A percentile compares a stretch with the other conserved stretches of the same genome.
Conservation (phyloP, 2,329 filamentous ascomycete species). For the Massarina eburnea region DNA sequence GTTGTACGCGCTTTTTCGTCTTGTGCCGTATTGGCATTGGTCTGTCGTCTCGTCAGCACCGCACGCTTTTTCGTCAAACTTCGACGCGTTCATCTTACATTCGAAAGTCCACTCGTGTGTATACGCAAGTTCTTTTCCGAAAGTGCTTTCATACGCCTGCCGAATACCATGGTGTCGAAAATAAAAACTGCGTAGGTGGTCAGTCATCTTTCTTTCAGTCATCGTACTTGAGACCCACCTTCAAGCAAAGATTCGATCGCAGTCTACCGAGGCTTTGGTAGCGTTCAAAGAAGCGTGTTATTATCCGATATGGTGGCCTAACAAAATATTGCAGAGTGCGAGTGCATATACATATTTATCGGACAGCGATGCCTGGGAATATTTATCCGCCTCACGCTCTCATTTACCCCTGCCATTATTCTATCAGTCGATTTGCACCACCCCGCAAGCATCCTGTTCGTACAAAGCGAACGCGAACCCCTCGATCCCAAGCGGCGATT, state of each 20-base stretch:
- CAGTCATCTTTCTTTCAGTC: neutral
- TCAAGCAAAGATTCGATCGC: no score
- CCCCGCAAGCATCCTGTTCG: neutral
- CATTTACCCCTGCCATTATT: neutral
- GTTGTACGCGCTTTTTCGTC: neutral
- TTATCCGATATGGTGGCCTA: neutral
- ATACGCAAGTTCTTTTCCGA: constrained; percentile 36
- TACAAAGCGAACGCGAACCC: neutral
- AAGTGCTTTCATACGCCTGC: constrained; percentile 7
- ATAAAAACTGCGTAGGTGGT: neutral
- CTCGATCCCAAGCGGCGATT: neutral
- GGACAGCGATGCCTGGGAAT: neutral
- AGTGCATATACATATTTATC: neutral
- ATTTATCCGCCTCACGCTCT: neutral
- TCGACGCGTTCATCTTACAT: constrained; percentile 24
- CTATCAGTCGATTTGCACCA: neutral
- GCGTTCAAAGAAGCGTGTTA: neutral
- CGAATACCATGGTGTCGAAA: neutral
- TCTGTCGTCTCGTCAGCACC: constrained; percentile 15
- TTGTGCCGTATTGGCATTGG: constrained; percentile 15
- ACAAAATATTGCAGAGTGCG: neutral
- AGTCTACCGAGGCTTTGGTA: no score
- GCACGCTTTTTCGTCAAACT: constrained; percentile 12
- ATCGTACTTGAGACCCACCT: neutral
- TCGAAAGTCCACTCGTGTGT: constrained; percentile 26